Conservation (phyloP, 345 rosid species). For the Draba incana region DNA sequence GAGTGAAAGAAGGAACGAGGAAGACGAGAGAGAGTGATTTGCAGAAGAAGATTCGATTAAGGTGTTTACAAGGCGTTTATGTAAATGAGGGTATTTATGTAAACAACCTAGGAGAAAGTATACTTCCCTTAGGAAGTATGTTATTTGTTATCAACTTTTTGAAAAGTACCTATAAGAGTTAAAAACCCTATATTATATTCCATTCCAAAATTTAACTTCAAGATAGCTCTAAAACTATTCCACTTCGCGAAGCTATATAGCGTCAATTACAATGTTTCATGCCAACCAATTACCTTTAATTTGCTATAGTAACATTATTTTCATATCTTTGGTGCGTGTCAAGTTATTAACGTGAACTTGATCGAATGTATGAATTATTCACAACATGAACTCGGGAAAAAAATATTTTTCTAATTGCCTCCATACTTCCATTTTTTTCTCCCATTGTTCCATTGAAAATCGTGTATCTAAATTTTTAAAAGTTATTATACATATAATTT, state of each 20-base stretch:
- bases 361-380: not conserved
- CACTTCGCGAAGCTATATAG: no score
- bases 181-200: conserved; percentile 9
- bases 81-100: no score
- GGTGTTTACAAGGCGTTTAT: no score
- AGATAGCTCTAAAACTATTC: no score
- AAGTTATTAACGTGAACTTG: conserved; percentile 2
- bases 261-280: conserved; percentile 1
- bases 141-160: no score
- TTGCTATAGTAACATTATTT: not conserved
- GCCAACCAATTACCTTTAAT: not conserved
- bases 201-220: not conserved
- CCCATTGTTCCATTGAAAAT: not conserved
- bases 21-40: no score
- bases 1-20: no score
- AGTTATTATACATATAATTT: conserved; percentile 1
- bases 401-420: not conserved
- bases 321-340: not conserved
- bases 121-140: no score
- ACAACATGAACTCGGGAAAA: not conserved
- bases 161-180: no score
- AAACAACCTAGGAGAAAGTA: no score
- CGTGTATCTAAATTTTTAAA: not conserved
- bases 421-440: no score
- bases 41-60: no score